Evolutionary conservation across 202 grass and related monocot species (phyloP).

Genomic region (Carex arenaria): DNA sequence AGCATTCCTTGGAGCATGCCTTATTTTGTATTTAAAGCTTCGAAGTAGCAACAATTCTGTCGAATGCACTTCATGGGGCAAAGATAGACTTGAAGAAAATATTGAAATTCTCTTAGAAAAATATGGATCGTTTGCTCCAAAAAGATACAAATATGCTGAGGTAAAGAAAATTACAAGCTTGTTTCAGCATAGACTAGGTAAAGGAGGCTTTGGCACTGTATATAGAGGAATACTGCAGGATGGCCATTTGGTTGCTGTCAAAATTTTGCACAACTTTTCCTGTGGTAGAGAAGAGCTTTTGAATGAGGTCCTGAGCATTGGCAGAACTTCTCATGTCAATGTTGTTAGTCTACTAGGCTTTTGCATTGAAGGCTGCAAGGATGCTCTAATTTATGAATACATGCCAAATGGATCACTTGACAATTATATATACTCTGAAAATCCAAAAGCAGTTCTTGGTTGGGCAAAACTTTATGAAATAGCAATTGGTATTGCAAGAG

Average conservation of each 20-base stretch:
- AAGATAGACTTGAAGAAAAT: no score
- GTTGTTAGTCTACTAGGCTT: slow-evolving; percentile 52
- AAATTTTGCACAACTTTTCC: slow-evolving; percentile 34
- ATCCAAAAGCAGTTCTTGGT: no score
- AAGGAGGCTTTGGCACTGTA: slow-evolving; percentile 57
- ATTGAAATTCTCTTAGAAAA: no score
- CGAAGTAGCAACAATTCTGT: no score
- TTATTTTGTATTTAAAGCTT: no score
- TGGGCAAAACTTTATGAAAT: no score
- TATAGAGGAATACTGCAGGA: slow-evolving; percentile 35
- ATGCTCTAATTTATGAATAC: slow-evolving; percentile 52
- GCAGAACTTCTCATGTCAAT: slow-evolving; percentile 59
- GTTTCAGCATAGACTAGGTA: slow-evolving; percentile 34
- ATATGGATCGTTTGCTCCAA: no score
- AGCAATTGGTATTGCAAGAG: no score
- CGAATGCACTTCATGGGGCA: no score
- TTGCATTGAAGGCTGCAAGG: slow-evolving; percentile 29
- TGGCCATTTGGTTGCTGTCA: slow-evolving; percentile 46
- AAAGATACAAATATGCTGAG: slow-evolving; percentile 21
- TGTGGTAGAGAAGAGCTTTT: slow-evolving; percentile 49
- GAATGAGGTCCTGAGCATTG: slow-evolving; percentile 57
- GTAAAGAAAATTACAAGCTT: slow-evolving; percentile 49
- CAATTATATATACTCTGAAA: no score
- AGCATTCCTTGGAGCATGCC: no score
- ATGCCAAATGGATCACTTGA: slow-evolving; percentile 3